A percentile compares a stretch with the other conserved stretches of the same genome.
Evolutionary conservation across 108 stramenopile genomes (phyloP).

Genomic region (Skeletonema menzelii): DNA sequence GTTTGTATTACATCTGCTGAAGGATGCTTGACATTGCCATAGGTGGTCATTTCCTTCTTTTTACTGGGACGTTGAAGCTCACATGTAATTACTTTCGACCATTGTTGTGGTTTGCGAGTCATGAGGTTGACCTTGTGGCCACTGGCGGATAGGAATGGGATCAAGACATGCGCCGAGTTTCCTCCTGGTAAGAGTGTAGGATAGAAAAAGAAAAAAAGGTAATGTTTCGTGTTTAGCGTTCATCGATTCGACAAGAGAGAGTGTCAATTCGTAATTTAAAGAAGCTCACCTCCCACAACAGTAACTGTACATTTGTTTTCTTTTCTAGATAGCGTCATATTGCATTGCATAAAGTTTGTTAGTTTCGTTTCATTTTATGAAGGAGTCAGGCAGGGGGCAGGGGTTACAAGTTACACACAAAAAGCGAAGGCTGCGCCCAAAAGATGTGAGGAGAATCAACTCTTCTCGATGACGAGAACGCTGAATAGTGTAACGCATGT

Average conservation of each 20-base stretch:
- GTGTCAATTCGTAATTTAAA: background rate
- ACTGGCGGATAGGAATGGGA: conserved; percentile 42
- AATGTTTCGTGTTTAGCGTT: background rate
- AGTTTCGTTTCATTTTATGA: background rate
- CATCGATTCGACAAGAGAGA: background rate
- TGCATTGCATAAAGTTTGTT: background rate
- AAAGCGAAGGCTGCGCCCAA: background rate
- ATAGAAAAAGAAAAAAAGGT: background rate
- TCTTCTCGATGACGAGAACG: background rate
- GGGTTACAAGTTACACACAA: too few species aligned
- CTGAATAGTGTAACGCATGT: background rate
- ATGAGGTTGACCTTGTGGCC: conserved; percentile 47
- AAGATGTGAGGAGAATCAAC: background rate
- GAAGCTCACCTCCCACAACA: conserved; percentile 14
- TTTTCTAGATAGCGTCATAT: background rate
- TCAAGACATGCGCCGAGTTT: conserved; percentile 50
- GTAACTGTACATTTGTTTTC: conserved; percentile 12
- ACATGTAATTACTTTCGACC: conserved; percentile 33
- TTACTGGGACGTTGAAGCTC: conserved; percentile 35
- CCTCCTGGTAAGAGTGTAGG: conserved; percentile 13
- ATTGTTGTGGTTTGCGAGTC: conserved; percentile 41
- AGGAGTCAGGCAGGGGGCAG: too few species aligned
- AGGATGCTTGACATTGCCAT: conserved; percentile 27
- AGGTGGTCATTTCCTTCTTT: conserved; percentile 22
- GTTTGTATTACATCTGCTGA: conserved; percentile 25